A percentile compares a stretch with the other conserved stretches of the same genome.
These are phyloP conservation scores for Plasmodium cynomolgi DNA, from an alignment of 169 alveolate species.

Conservation along the genomic window DNA sequence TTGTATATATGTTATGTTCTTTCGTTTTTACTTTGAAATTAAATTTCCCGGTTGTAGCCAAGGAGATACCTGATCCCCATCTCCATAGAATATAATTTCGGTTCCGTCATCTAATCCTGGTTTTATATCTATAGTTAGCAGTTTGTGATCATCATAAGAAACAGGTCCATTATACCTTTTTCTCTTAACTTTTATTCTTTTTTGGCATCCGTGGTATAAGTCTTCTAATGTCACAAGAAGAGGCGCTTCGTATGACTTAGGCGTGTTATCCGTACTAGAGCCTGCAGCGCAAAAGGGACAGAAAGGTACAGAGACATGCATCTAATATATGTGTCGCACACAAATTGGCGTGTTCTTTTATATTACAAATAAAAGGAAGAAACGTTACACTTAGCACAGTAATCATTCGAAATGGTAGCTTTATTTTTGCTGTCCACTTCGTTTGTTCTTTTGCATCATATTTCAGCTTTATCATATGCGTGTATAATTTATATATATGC, in stretches of 20 bases:
- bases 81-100: conserved; percentile 83
- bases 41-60: conserved; percentile 85
- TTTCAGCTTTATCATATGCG: background rate
- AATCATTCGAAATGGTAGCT: background rate
- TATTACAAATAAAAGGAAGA: background rate
- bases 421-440: background rate
- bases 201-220: conserved; percentile 80
- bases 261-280: background rate
- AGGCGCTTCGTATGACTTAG: conserved; percentile 80
- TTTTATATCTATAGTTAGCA: conserved; percentile 84
- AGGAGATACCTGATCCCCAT: conserved; percentile 89
- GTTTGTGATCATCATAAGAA: conserved; percentile 83
- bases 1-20: conserved; percentile 80
- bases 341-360: background rate
- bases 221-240: conserved; percentile 87
- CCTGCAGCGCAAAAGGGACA: background rate
- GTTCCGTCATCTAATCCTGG: conserved; percentile 91
- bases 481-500: background rate
- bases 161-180: conserved; percentile 79
- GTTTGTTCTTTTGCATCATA: background rate
- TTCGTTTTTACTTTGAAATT: conserved; percentile 81
- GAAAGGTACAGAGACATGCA: background rate
- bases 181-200: conserved; percentile 85
- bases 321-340: background rate
- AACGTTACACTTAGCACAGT: background rate